Evolutionary conservation across 78 protist species (phyloP).

Genomic region (Cavenderia fasciculata): DNA sequence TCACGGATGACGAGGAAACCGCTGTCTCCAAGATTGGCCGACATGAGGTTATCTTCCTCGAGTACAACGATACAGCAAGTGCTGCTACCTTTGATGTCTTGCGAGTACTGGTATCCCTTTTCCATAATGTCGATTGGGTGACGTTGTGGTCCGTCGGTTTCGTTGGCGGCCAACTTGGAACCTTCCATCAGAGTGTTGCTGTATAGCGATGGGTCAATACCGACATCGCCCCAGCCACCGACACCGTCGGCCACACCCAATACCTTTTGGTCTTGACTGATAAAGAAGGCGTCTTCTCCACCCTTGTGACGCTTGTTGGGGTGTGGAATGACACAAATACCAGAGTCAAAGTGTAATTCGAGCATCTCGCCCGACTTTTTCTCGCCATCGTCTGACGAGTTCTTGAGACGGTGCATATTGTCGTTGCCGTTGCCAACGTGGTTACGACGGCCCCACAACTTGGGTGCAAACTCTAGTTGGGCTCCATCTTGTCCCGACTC

Average conservation of each 20-base stretch:
- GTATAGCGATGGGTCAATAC: constrained; percentile 85
- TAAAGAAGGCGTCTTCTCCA: constrained; percentile 78
- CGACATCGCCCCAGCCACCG: constrained; percentile 89
- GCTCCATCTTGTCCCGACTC: too few species aligned
- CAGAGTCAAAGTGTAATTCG: constrained; percentile 51
- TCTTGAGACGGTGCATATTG: neutral
- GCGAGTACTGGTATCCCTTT: constrained; percentile 59
- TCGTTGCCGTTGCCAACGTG: neutral
- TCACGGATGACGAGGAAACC: constrained; percentile 79
- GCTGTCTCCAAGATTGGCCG: constrained; percentile 89
- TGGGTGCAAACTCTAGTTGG: neutral
- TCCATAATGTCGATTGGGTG: constrained; percentile 55
- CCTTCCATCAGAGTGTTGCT: constrained; percentile 86
- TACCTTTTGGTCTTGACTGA: constrained; percentile 19
- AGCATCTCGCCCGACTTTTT: neutral
- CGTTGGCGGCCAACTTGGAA: constrained; percentile 29
- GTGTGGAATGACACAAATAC: constrained; percentile 72
- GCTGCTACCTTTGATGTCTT: constrained; percentile 81
- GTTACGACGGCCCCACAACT: neutral
- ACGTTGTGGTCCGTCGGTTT: neutral
- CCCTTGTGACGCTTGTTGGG: constrained; percentile 80
- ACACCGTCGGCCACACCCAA: constrained; percentile 83
- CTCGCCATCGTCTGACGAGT: constrained; percentile 13
- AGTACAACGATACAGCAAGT: constrained; percentile 81
- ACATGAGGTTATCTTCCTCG: constrained; percentile 6